Evolutionary conservation across 148 eudicot genomes (phyloP), one percentile per base, ranked within the genome.

Genomic region (Simmondsia chinensis): DNA sequence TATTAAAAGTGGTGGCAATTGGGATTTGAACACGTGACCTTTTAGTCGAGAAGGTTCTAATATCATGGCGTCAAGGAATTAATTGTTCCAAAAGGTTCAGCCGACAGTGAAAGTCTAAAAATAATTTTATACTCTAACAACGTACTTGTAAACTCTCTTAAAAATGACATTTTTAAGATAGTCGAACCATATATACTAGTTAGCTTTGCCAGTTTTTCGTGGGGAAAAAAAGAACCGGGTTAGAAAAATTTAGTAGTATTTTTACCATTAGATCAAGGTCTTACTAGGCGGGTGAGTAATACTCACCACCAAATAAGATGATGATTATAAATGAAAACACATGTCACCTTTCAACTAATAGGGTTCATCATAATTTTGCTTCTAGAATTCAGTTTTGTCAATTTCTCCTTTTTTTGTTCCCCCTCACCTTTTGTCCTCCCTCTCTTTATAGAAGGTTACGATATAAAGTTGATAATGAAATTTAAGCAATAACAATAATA

Each of bases 301-400:
- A 56, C 56, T 46, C 48, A 62, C 65, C 76, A 77, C 71, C 76
- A 73, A 78, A 73, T 70, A 36, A 66, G 38, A 31, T 64, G 53
- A 77, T 78, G 56, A 74, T 63, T 53, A 59, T 52, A 33, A 46
- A 46, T 57, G 26, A 56, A 54, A 33, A 65, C 82, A 76, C 73
- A 64, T 75, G 76, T 51, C 76, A 66, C 72, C 63, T 43, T 72
- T 69, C 51, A 29, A 66, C 59, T 52, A 32, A 57, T 72, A 79
- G 71, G 66, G 47, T 69, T 79, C 81, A 68, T 62, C 53, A 71
- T 68, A 63, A 34, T 23, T 14, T 16, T 9, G 14, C 39, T 28
- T 23, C 47, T 65, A 52, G 60, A 65, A 54, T 48, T 50, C 49
- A 42, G 38, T 14, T 60, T 29, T 48, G 46, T 66, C 66, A 43